phyloP scores from a whole-genome alignment of 805 yeast species.

The Ogataea populi-albae region DNA sequence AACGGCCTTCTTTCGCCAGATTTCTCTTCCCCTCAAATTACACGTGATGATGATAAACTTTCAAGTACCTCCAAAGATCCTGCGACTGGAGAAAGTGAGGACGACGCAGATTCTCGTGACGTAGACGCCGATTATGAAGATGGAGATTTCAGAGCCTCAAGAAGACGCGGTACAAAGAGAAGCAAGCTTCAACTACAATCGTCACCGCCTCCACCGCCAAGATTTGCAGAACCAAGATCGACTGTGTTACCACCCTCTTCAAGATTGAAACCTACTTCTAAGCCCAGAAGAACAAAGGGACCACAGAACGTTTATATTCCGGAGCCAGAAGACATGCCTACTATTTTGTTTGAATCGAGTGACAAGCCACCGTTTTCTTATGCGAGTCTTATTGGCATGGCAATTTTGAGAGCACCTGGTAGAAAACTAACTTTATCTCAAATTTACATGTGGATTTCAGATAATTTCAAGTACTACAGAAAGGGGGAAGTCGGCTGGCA shows the following conservation, averaged over 20 bases:
- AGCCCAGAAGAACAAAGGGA: slow-evolving; percentile 24
- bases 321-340: slow-evolving; percentile 40
- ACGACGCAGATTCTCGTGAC: slow-evolving; percentile 14
- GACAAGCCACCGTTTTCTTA: slow-evolving; percentile 90
- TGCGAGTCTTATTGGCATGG: slow-evolving; percentile 91
- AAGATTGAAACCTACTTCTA: slow-evolving; percentile 5
- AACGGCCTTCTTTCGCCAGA: slow-evolving; percentile 36
- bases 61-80: slow-evolving; percentile 8
- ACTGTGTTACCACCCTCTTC: slow-evolving; percentile 1
- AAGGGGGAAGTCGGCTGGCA: slow-evolving; percentile 95
- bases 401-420: slow-evolving; percentile 75
- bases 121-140: slow-evolving; percentile 7
- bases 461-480: slow-evolving; percentile 78
- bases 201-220: slow-evolving; percentile 23
- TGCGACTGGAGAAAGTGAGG: slow-evolving; percentile 6
- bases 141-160: slow-evolving; percentile 17
- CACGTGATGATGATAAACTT: slow-evolving; percentile 11
- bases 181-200: slow-evolving; percentile 12
- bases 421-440: slow-evolving; percentile 75
- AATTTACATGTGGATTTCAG: slow-evolving; percentile 89
- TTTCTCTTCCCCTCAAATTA: slow-evolving; percentile 47
- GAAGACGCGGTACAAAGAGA: slow-evolving; percentile 13
- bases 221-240: slow-evolving; percentile 13
- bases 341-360: slow-evolving; percentile 45
- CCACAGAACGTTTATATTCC: slow-evolving; percentile 33